Evolutionary conservation across 192 early-diverging fungal species (phyloP), one percentile per base, ranked within the genome.

Genomic region (Chytriomyces confervae): DNA sequence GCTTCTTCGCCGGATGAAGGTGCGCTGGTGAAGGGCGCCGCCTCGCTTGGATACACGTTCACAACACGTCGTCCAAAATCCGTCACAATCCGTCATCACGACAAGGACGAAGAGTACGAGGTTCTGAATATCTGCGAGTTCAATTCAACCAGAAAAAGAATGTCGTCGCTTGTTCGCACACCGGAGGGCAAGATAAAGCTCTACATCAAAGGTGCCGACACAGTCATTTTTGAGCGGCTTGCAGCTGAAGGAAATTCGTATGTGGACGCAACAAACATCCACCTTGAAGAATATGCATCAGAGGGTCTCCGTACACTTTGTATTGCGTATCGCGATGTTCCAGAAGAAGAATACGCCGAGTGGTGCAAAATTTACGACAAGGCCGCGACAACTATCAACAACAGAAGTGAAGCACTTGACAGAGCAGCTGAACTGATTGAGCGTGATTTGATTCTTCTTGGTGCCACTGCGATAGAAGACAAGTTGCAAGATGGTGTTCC

Each of bases 401-500:
- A 99, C 80, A 90, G 97, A 36, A 85, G 89, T 46, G 93, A 93
- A 10, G 92, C 92, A 81, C 83, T 99, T 24, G 96, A 97, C 77
- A 92, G 92, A 77, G 96, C 93, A 23, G 96, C 96, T 3, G 97
- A 99, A 80, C 77, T 96, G 75, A 98, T 99, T 80, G 97, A 99
- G 81, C 93, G 94, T 76, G 89, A 97, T 63, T 72, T 99, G 71
- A 92, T 94, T 66, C 82, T 99, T 61, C 80, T 99, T 7, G 97
- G 97, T 10, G 96, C 96, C 1, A 99, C 97, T 3, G 97, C 97
- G 2, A 99, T 99, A 77, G 98, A 99, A 84, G 98, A 98, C 82
- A 95, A 95, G 83, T 84, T 99, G 6, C 98, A 99, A 84, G 97
- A 98, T 72, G 96, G 94, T 64, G 97, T 99, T 27, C 96, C 96